A percentile compares a stretch with the other conserved stretches of the same genome.
Evolutionary conservation across 495 filamentous ascomycete species (phyloP).

Genomic region (Aspergillus wentii): DNA sequence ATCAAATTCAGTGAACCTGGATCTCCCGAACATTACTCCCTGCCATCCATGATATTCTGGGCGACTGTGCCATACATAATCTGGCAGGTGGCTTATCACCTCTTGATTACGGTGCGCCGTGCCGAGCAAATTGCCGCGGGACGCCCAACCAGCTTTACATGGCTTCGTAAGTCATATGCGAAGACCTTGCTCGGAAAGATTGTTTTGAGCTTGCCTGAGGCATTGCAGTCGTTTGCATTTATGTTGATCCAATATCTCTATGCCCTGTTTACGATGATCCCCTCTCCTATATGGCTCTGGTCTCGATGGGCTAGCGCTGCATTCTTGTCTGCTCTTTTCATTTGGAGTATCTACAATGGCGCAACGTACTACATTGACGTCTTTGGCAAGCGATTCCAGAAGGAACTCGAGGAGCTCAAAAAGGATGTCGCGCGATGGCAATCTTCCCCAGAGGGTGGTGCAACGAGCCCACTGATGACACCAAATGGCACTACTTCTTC

Average conservation of each 20-base stretch:
- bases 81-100: slow-evolving; percentile 90
- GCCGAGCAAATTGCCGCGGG: slow-evolving; percentile 94
- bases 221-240: slow-evolving; percentile 81
- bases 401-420: slow-evolving; percentile 87
- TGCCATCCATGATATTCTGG: slow-evolving; percentile 86
- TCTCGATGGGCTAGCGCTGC: slow-evolving; percentile 70
- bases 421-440: slow-evolving; percentile 91
- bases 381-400: slow-evolving; percentile 94
- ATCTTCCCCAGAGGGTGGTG: slow-evolving; percentile 36
- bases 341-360: slow-evolving; percentile 92
- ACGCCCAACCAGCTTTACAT: slow-evolving; percentile 93
- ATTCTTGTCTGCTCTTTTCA: slow-evolving; percentile 76
- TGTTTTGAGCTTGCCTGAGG: slow-evolving; percentile 70
- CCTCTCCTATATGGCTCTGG: slow-evolving; percentile 94
- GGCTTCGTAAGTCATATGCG: slow-evolving; percentile 86
- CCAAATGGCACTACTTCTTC: slow-evolving; percentile 16
- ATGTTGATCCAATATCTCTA: slow-evolving; percentile 95
- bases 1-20: slow-evolving; percentile 70
- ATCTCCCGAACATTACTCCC: slow-evolving; percentile 70
- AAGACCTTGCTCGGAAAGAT: slow-evolving; percentile 83
- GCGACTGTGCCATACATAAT: slow-evolving; percentile 85
- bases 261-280: slow-evolving; percentile 86
- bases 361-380: slow-evolving; percentile 97
- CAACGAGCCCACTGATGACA: slow-evolving; percentile 25
- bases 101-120: slow-evolving; percentile 87